Base-by-base conservation (phyloP, 2,329 filamentous ascomycete species). In the Ceratocystis destructans region DNA sequence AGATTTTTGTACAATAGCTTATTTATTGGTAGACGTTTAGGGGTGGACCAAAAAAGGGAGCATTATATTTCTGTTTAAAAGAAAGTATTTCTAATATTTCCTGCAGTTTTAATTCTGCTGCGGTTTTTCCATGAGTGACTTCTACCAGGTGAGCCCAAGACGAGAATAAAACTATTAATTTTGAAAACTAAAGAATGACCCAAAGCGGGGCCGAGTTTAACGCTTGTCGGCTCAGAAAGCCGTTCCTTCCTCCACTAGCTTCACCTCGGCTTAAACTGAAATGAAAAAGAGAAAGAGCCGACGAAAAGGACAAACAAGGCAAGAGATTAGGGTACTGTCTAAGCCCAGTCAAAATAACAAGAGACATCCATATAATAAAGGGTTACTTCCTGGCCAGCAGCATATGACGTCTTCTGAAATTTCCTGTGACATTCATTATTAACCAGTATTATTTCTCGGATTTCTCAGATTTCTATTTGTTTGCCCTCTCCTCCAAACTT, bases 1-100 rank as follows among this genome's bases (percentile, higher is more conserved):
- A 33, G 48, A 12, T 53, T 70, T 68, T 71, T 71, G 69, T 72
- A 70, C 68, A 69, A 70, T 66, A 66, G 68, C 33, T 67, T 57
- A 64, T 68, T 64, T 61, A 69, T 67, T 68, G 69, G 69, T 64
- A 61, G 65, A 12, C 37, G 37, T 65, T 50, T 12, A 50, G n/a
- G 48, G 48, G 46, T n/a, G 46, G 17, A 1, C 46, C 17, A 22
- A 17, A n/a, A 48, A 53, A 59, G 48, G 64, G 57, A 25, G 37
- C 33, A 50, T 6, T 63, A 62, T 55, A 12, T 10, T 41, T 44
- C 25, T n/a, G 6, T n/a, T n/a, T 17, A 33, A 57, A n/a, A 31
- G 31, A 31, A 33, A 33, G 37, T 2, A 41, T 41, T 41, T 41
- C 37, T 41, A 53, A 22, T 20, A 53, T 53, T 25, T 20, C 10